Evolutionary conservation across 2,329 filamentous ascomycete species (phyloP).

Genomic region (Curvularia eragrostidis): DNA sequence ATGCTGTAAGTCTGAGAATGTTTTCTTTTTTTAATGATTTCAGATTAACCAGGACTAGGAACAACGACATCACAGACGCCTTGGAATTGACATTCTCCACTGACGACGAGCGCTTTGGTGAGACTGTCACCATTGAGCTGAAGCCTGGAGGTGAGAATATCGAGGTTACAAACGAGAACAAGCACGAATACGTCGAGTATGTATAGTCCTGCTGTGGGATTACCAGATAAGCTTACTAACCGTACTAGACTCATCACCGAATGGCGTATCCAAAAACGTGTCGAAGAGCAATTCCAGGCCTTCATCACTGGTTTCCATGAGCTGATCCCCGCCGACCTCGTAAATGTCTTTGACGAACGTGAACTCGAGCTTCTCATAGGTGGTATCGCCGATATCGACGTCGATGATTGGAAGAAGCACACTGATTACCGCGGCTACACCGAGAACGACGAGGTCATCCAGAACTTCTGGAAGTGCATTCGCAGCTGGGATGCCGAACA

Average conservation of each 20-base stretch:
- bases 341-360: constrained; percentile 98
- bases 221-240: constrained; percentile 24
- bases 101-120: constrained; percentile 96
- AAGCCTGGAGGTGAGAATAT: constrained; percentile 91
- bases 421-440: constrained; percentile 99
- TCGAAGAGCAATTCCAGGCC: constrained; percentile 96
- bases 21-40: not conserved
- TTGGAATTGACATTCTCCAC: constrained; percentile 96
- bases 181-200: constrained; percentile 96
- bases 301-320: constrained; percentile 98
- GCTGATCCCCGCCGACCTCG: constrained; percentile 91
- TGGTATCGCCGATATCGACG: constrained; percentile 99
- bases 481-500: constrained; percentile 97
- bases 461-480: constrained; percentile 98
- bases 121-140: constrained; percentile 90
- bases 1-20: constrained; percentile 68
- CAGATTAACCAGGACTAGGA: constrained; percentile 53
- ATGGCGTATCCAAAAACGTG: constrained; percentile 98
- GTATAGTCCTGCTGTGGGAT: constrained; percentile 37
- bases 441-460: constrained; percentile 94
- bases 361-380: constrained; percentile 96
- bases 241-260: constrained; percentile 81
- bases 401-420: constrained; percentile 99
- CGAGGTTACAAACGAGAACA: constrained; percentile 97
- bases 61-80: constrained; percentile 96